A percentile compares a stretch with the other conserved stretches of the same genome.
Conservation (phyloP, 805 yeast species). For the Candida arabinofermentans region DNA sequence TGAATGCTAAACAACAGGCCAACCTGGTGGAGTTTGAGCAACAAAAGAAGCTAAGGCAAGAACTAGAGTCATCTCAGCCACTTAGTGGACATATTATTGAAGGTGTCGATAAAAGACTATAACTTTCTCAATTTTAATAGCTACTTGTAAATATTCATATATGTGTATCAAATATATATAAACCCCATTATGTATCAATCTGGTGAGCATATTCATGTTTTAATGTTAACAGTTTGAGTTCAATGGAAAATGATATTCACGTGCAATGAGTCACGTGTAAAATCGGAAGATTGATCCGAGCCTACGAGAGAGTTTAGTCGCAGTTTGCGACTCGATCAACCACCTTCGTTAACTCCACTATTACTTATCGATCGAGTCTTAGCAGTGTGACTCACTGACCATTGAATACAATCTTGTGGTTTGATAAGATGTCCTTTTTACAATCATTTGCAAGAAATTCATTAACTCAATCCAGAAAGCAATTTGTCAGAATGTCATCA, state of each 20-base stretch:
- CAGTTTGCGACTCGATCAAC: not conserved
- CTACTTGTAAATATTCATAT: not conserved
- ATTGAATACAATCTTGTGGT: not conserved
- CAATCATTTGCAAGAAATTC: slow-evolving; percentile 14
- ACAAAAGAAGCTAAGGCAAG: slow-evolving; percentile 56
- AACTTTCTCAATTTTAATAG: too few species aligned
- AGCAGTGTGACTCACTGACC: too few species aligned
- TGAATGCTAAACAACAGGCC: slow-evolving; percentile 39
- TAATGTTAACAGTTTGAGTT: too few species aligned
- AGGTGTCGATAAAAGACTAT: slow-evolving; percentile 32
- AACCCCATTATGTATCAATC: too few species aligned
- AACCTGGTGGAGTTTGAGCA: slow-evolving; percentile 64
- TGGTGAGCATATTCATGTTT: too few species aligned
- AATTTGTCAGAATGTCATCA: slow-evolving; percentile 30
- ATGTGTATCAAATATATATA: not conserved
- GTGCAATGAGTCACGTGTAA: too few species aligned
- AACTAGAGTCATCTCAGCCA: slow-evolving; percentile 61
- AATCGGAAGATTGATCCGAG: too few species aligned
- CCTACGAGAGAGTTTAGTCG: too few species aligned
- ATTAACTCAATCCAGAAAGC: slow-evolving; percentile 10
- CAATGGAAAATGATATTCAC: too few species aligned
- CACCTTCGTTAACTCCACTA: not conserved
- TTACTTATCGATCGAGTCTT: too few species aligned
- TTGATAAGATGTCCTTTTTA: slow-evolving; percentile 5
- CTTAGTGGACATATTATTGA: slow-evolving; percentile 48